Base-by-base conservation (phyloP, 306 rosid species). In the Prunus mume region DNA sequence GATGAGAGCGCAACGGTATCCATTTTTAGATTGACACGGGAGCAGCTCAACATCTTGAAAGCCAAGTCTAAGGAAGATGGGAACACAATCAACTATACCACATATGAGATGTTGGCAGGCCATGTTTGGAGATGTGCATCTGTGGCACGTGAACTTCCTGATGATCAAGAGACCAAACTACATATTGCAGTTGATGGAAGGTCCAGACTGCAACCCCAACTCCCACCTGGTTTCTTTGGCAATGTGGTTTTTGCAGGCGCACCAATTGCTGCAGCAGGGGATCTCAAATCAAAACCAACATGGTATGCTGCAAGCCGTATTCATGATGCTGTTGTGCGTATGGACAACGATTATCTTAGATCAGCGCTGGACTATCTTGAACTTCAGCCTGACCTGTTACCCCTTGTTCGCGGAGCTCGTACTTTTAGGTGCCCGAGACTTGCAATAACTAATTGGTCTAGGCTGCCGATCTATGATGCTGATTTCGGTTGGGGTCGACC, bases 401-500 rank as follows among this genome's bases (percentile, higher is more conserved):
- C 90, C 1, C 89, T 93, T 12, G 97, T 82, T 67, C 93, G 92
- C 0, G 96, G 98, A 0, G 92, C 96, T 1, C 93, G 91, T 50
- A 88, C 90, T 28, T 91, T 93, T 50, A 82, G 83, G 80, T 91
- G 93, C 65, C 97, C 98, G 2, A 93, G 90, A 73, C 89, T 93
- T 13, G 97, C 92, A 15, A 91, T 91, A 57, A 93, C 98, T n/a
- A 91, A 96, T 54, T 93, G 98, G 98, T 82, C 76, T 9, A 85
- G 98, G 81, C 87, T 93, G 80, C 97, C 98, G 1, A 93, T 91
- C n/a, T 92, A 93, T 30, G 97, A 93, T 46, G 98, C 97, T 67
- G 96, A 93, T 57, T 93, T 93, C 25, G 98, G 98, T 50, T 93
- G 96, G 97, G 97, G 98, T 15, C 81, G 97, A 58, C 98, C 98